Evolutionary conservation across 2,329 filamentous ascomycete genomes (phyloP).

Genomic region (Calonectria henricotiae): DNA sequence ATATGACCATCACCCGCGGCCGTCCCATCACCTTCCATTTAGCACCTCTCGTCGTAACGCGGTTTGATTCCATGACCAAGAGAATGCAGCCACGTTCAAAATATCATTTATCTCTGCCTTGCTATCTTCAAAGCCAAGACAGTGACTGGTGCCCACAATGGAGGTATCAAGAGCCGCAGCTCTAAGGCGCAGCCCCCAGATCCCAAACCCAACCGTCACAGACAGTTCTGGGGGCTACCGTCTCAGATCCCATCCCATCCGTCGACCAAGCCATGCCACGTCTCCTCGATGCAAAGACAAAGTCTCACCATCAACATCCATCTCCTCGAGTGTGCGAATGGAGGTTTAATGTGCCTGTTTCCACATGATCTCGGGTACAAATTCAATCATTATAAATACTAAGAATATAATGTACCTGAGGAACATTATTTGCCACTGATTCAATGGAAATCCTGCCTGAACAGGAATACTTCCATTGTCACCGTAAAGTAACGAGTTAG

Average conservation of each 20-base stretch:
- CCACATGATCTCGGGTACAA: too few species aligned
- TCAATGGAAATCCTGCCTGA: too few species aligned
- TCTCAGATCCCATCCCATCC: conserved; percentile 33
- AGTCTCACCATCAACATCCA: conserved; percentile 42
- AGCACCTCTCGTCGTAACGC: conserved; percentile 32
- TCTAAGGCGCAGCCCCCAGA: conserved; percentile 35
- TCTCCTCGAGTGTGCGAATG: background rate
- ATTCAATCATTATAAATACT: too few species aligned
- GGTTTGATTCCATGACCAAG: conserved; percentile 35
- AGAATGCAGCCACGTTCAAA: conserved; percentile 21
- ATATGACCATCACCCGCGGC: conserved; percentile 32
- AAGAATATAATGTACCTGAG: too few species aligned
- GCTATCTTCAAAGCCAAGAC: conserved; percentile 28
- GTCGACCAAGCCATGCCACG: conserved; percentile 17
- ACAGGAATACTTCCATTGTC: too few species aligned
- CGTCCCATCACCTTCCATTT: conserved; percentile 29
- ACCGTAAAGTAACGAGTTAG: too few species aligned
- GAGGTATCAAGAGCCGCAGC: conserved; percentile 36
- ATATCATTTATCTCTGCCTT: conserved; percentile 13
- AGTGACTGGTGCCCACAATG: conserved; percentile 14
- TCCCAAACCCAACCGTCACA: conserved; percentile 26
- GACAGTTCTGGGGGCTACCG: conserved; percentile 21
- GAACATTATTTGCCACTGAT: too few species aligned
- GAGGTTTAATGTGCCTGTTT: too few species aligned
- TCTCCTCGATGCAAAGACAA: conserved; percentile 34